Conservation (phyloP, 1,139 yeast species). For the Komagataea norvegica region DNA sequence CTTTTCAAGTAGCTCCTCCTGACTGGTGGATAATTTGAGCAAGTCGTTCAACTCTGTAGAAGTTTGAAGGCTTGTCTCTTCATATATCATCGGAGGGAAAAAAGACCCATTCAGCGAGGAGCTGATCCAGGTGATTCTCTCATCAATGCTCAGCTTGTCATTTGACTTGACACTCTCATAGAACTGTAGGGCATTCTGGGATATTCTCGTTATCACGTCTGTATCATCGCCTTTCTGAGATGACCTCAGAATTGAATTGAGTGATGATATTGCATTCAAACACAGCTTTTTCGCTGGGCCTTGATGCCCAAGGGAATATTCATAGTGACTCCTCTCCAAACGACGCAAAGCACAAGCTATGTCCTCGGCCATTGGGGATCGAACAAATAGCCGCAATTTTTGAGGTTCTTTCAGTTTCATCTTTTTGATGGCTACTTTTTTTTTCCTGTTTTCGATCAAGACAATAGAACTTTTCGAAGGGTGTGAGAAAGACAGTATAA, state of each 20-base stretch:
- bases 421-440: background rate
- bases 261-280: slow-evolving; percentile 5
- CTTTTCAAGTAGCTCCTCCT: slow-evolving; percentile 16
- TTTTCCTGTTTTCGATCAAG: slow-evolving; percentile 5
- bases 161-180: slow-evolving; percentile 11
- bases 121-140: slow-evolving; percentile 42
- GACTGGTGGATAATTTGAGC: slow-evolving; percentile 11
- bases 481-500: too few relatives aligned
- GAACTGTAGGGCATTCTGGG: slow-evolving; percentile 11
- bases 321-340: slow-evolving; percentile 10
- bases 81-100: slow-evolving; percentile 35
- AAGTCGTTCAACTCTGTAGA: slow-evolving; percentile 8
- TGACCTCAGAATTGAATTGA: slow-evolving; percentile 19
- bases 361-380: background rate
- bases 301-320: slow-evolving; percentile 7
- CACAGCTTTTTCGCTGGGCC: slow-evolving; percentile 8
- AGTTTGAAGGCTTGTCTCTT: slow-evolving; percentile 21
- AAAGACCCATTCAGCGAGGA: slow-evolving; percentile 33
- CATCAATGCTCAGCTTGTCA: slow-evolving; percentile 15
- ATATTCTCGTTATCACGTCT: background rate
- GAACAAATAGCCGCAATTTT: too few relatives aligned
- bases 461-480: slow-evolving; percentile 5
- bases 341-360: slow-evolving; percentile 2
- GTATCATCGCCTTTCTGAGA: background rate
- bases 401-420: background rate